Percentiles rank a stretch among this genome's conserved stretches.
phyloP scores from a whole-genome alignment of 345 rosid genomes.

The Cardamine resedifolia region DNA sequence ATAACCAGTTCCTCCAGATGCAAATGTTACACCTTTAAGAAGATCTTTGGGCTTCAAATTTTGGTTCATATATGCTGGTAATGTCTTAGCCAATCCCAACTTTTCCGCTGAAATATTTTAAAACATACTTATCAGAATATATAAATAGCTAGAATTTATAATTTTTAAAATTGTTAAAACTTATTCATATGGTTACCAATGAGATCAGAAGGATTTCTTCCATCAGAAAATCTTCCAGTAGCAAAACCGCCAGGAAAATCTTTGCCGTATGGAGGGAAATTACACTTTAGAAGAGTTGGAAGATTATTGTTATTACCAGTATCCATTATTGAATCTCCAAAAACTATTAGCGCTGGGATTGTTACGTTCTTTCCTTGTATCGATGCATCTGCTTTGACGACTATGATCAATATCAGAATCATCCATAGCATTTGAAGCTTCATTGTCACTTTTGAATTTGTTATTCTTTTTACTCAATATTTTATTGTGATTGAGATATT shows the following conservation, averaged over 20 bases:
- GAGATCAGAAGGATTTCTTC: slow-evolving; percentile 24
- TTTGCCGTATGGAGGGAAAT: slow-evolving; percentile 26
- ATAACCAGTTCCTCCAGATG: slow-evolving; percentile 61
- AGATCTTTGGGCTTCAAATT: slow-evolving; percentile 45
- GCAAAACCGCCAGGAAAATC: slow-evolving; percentile 1
- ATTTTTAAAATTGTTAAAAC: not conserved
- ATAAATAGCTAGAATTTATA: not conserved
- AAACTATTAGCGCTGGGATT: slow-evolving; percentile 19
- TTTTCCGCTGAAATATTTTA: slow-evolving; percentile 40
- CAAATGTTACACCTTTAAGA: slow-evolving; percentile 59
- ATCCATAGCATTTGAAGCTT: too few relatives aligned
- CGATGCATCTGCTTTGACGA: not conserved
- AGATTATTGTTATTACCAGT: not conserved
- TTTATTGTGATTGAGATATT: too few relatives aligned
- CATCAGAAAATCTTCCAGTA: slow-evolving; percentile 31
- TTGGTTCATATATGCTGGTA: slow-evolving; percentile 56
- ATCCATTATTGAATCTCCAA: slow-evolving; percentile 36
- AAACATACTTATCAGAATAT: not conserved
- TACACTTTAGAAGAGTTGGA: slow-evolving; percentile 14
- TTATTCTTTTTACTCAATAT: too few relatives aligned
- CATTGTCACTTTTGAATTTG: too few relatives aligned
- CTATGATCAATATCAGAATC: not conserved
- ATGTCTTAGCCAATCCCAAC: slow-evolving; percentile 45
- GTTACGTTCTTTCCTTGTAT: not conserved
- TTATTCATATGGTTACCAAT: slow-evolving; percentile 3